phyloP scores from a whole-genome alignment of 345 rosid species.

The Aquilaria malaccensis region DNA sequence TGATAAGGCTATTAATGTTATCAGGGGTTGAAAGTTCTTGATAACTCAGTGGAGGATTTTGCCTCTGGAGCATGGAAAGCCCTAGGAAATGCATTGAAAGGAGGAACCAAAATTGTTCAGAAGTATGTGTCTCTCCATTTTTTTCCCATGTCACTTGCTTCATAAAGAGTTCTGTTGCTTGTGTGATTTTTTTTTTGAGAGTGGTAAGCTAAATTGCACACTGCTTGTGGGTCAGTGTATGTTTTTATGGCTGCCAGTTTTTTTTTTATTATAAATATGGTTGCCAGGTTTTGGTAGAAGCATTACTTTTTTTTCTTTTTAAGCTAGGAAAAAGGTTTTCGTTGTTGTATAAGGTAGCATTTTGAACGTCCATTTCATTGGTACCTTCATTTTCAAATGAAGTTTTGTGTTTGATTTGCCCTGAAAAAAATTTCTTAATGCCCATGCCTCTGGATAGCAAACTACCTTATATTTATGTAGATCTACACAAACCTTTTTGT shows the following conservation, averaged over 20 bases:
- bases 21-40: conserved; percentile 88
- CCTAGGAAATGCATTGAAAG: conserved; percentile 76
- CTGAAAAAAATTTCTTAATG: no score
- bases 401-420: no score
- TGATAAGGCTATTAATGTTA: conserved; percentile 1
- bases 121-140: conserved; percentile 44
- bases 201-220: no score
- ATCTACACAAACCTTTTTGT: no score
- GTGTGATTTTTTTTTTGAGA: no score
- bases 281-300: not conserved
- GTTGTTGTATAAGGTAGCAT: no score
- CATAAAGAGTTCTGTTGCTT: no score
- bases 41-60: conserved; percentile 83
- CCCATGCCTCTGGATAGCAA: no score
- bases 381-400: no score
- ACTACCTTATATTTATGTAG: no score
- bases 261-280: not conserved
- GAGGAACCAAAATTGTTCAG: conserved; percentile 67
- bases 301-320: not conserved
- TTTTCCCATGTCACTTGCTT: conserved; percentile 1
- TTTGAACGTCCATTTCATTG: no score
- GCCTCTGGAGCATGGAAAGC: conserved; percentile 98
- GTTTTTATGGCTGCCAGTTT: not conserved
- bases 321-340: not conserved
- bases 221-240: not conserved